A percentile compares a stretch with the other conserved stretches of the same genome.
phyloP scores from a whole-genome alignment of 768 basidiomycete genomes.

The Lactarius deliciosus region DNA sequence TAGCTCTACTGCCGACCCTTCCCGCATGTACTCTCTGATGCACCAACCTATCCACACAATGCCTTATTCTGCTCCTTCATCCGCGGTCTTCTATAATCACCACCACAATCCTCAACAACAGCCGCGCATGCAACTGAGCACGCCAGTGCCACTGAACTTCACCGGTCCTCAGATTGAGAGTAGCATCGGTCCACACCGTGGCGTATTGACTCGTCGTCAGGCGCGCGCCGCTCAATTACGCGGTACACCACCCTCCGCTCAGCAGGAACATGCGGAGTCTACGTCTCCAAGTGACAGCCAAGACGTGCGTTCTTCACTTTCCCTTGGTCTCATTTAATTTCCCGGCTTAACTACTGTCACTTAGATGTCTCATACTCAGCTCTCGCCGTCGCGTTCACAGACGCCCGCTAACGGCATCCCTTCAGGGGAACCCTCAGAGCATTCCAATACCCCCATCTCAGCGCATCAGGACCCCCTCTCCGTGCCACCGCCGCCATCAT shows the following conservation, averaged over 20 bases:
- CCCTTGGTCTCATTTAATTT: slow-evolving; percentile 10
- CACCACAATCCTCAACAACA: slow-evolving; percentile 22
- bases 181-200: slow-evolving; percentile 28
- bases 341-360: slow-evolving; percentile 12
- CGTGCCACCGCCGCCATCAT: slow-evolving; percentile 22
- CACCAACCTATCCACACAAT: slow-evolving; percentile 31
- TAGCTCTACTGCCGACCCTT: slow-evolving; percentile 27
- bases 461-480: slow-evolving; percentile 24
- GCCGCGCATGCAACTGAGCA: slow-evolving; percentile 23
- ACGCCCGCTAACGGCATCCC: slow-evolving; percentile 27
- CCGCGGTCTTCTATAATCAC: slow-evolving; percentile 27
- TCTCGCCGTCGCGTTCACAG: slow-evolving; percentile 25
- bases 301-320: slow-evolving; percentile 23
- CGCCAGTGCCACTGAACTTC: slow-evolving; percentile 24
- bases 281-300: slow-evolving; percentile 21
- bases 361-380: slow-evolving; percentile 9
- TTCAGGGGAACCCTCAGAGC: slow-evolving; percentile 26
- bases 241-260: slow-evolving; percentile 15
- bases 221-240: slow-evolving; percentile 26
- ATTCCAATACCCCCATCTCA: slow-evolving; percentile 21
- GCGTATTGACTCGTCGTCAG: slow-evolving; percentile 29
- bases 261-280: slow-evolving; percentile 18
- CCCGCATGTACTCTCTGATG: slow-evolving; percentile 32
- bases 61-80: slow-evolving; percentile 30
- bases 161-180: slow-evolving; percentile 27